A percentile compares a stretch with the other conserved stretches of the same genome.
phyloP scores from a whole-genome alignment of 805 yeast genomes.

The Kluyveromyces wickerhamii region DNA sequence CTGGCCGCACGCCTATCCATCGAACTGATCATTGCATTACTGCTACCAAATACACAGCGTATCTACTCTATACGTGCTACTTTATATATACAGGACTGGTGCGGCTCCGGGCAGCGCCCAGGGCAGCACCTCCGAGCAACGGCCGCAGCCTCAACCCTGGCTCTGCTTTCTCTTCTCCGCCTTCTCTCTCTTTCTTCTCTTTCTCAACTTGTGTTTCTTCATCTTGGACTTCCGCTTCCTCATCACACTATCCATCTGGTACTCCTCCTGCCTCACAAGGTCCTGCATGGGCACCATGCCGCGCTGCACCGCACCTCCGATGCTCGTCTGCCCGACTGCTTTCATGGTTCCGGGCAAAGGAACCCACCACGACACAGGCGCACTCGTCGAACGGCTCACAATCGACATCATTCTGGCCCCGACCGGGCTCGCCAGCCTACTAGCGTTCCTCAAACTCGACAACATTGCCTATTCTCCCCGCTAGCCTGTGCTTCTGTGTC shows the following conservation, averaged over 20 bases:
- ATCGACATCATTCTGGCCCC: background rate
- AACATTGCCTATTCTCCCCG: background rate
- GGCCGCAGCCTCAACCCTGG: constrained; percentile 30
- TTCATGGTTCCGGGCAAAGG: too few relatives aligned
- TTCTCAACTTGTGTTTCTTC: constrained; percentile 95
- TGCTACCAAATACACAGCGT: too few relatives aligned
- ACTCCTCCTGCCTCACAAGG: background rate
- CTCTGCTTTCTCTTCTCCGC: constrained; percentile 68
- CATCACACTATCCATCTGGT: constrained; percentile 54
- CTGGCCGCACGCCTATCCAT: too few relatives aligned
- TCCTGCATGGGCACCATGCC: background rate
- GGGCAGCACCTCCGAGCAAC: too few relatives aligned
- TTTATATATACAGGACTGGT: too few relatives aligned
- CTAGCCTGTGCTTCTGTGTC: background rate
- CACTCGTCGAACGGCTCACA: background rate
- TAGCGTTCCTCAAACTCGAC: background rate
- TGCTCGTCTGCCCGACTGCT: too few relatives aligned
- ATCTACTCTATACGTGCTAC: too few relatives aligned
- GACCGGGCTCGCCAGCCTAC: constrained; percentile 1
- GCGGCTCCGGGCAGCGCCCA: too few relatives aligned
- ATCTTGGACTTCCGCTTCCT: constrained; percentile 87
- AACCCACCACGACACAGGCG: background rate
- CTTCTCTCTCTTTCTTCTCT: constrained; percentile 92
- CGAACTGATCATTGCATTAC: too few relatives aligned
- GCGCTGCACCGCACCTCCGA: too few relatives aligned